phyloP scores from a whole-genome alignment of 352 stramenopile genomes.

The Peronospora belbahrii region DNA sequence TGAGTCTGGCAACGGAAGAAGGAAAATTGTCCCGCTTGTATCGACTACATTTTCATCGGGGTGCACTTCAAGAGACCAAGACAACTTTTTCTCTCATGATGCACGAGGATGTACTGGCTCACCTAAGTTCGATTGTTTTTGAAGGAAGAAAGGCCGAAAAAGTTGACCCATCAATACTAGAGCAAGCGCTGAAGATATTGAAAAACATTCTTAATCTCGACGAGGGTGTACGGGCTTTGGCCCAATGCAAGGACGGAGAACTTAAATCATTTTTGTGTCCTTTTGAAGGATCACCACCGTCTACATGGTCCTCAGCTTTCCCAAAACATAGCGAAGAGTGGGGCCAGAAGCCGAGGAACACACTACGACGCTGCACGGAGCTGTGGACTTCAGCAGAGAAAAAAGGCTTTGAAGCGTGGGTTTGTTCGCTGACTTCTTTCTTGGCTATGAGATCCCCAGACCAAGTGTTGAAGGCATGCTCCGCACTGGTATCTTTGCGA shows the following conservation, averaged over 20 bases:
- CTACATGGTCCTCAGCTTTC: slow-evolving; percentile 45
- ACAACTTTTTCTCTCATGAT: slow-evolving; percentile 38
- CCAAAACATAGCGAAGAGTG: not conserved
- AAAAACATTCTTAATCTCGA: slow-evolving; percentile 42
- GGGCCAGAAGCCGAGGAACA: not conserved
- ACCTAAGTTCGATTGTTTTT: slow-evolving; percentile 62
- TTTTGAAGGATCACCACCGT: slow-evolving; percentile 40
- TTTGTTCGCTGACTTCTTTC: slow-evolving; percentile 41
- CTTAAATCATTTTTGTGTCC: slow-evolving; percentile 50
- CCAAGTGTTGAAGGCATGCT: slow-evolving; percentile 44
- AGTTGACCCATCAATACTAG: slow-evolving; percentile 29
- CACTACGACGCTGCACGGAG: slow-evolving; percentile 18
- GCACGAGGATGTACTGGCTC: slow-evolving; percentile 53
- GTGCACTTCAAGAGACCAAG: slow-evolving; percentile 46
- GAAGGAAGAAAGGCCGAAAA: slow-evolving; percentile 21
- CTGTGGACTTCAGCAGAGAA: slow-evolving; percentile 35
- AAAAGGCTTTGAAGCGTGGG: slow-evolving; percentile 48
- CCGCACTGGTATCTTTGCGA: slow-evolving; percentile 29
- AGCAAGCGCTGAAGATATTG: slow-evolving; percentile 38
- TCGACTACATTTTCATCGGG: slow-evolving; percentile 45
- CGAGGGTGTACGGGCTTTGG: slow-evolving; percentile 27
- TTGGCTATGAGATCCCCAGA: slow-evolving; percentile 35
- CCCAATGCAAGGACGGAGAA: slow-evolving; percentile 49
- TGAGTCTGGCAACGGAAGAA: slow-evolving; percentile 43
- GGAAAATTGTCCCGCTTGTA: slow-evolving; percentile 49